These are phyloP conservation scores for Candida rishiriensis DNA, from an alignment of 805 yeast species.

Conservation along the genomic window DNA sequence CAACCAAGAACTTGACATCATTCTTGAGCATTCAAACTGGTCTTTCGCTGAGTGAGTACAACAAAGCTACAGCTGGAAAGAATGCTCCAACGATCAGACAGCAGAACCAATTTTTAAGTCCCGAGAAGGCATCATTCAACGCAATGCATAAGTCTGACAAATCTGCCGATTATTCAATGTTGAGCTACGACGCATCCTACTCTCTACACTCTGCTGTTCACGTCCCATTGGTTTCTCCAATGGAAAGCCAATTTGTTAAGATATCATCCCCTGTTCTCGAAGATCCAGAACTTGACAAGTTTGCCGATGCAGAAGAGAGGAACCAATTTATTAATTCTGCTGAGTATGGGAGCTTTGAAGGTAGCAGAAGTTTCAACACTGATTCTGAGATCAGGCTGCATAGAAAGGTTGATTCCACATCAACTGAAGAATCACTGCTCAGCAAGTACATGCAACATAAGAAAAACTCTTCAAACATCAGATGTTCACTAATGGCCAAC, in stretches of 20 bases:
- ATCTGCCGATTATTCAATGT: slow-evolving; percentile 23
- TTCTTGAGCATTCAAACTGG: slow-evolving; percentile 14
- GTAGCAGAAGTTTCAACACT: slow-evolving; percentile 4
- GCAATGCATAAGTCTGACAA: slow-evolving; percentile 18
- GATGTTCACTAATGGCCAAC: slow-evolving; percentile 25
- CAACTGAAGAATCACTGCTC: slow-evolving; percentile 21
- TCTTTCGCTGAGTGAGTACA: slow-evolving; percentile 19
- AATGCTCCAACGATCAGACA: slow-evolving; percentile 4
- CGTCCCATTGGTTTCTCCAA: slow-evolving; percentile 23
- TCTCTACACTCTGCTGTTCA: slow-evolving; percentile 31
- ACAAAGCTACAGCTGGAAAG: background rate
- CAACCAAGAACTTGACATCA: slow-evolving; percentile 24
- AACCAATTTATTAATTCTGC: background rate
- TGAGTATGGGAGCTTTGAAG: slow-evolving; percentile 1
- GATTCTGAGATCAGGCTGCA: slow-evolving; percentile 21
- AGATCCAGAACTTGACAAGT: slow-evolving; percentile 13
- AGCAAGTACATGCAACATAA: slow-evolving; percentile 16
- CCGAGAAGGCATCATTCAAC: slow-evolving; percentile 5
- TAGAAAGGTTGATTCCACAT: slow-evolving; percentile 24
- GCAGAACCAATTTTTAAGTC: background rate
- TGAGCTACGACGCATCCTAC: slow-evolving; percentile 25
- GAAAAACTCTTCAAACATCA: slow-evolving; percentile 11
- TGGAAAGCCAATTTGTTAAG: slow-evolving; percentile 13
- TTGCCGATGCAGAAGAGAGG: slow-evolving; percentile 28
- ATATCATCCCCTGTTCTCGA: background rate